Base-by-base conservation (phyloP, 2,329 filamentous ascomycete species). In the Penicillium sp. region DNA sequence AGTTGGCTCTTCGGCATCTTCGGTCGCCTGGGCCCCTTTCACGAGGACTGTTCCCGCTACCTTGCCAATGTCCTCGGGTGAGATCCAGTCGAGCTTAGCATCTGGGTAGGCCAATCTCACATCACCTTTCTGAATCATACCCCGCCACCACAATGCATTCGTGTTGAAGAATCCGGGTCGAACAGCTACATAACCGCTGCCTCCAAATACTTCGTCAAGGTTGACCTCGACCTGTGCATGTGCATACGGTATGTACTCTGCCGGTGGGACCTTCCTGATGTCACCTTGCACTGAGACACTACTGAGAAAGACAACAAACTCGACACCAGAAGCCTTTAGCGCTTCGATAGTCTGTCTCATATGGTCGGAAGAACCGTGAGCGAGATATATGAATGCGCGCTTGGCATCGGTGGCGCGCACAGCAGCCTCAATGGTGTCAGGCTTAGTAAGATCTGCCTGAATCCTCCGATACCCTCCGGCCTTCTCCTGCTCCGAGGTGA, bases 371-470 rank as follows among this genome's bases (percentile, higher is more conserved):
- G 67, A 57, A 27, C 67, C 61, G 13, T 67, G 60, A 8, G 71
- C 62, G 2, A 72, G 27, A 65, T 85, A 84, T 47, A 82, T 70
- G 69, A 83, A 84, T 0, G 81, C 82, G 8, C 65, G 61, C 44
- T 73, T 80, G 16, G 81, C 80, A 9, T 75, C 72, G 0, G 79
- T 58, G 13, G 53, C 27, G 0, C 46, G 27, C 0, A 82, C 75
- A 0, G 80, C 81, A 0, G 63, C 62, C 5, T 51, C 52, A 21
- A 84, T 62, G 5, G 74, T 74, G 0, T 73, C 72, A 0, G 80
- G 75, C 0, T 79, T 57, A 3, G 67, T 66, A 6, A 84, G 71
- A 63, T 84, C 80, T 35, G 80, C 78, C 48, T 77, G 65, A 19
- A 82, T 60, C 7, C 79, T 65, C 29, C 71, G 51, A 57, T 73